Base-by-base conservation (phyloP, 1,284 basidiomycete genomes). In the Ganoderma boninense region DNA sequence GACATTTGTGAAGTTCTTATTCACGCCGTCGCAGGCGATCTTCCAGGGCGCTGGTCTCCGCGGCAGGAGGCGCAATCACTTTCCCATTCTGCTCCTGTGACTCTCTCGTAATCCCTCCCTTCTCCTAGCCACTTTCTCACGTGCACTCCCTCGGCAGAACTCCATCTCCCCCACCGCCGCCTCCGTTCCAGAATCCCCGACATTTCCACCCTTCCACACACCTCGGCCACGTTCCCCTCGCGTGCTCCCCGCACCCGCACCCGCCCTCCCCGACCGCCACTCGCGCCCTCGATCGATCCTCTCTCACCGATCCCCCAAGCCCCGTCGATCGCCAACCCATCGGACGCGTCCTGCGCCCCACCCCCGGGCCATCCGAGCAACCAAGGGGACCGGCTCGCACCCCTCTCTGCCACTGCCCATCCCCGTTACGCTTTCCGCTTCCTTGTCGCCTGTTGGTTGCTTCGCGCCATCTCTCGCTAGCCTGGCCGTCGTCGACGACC, bases 31-130 rank as follows among this genome's bases (percentile, higher is more conserved):
- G 66, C 64, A 65, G 62, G 70, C 40, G 49, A 63, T 66, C 59
- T 62, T 64, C 67, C 69, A 72, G 73, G 64, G 71, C 73, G 73
- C 73, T 71, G 68, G 70, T 23, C 52, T 44, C 32, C 63, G 29
- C 46, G 32, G 54, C 68, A 38, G 35, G 65, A 74, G 69, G 67
- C 71, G 71, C 73, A 70, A 72, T 74, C 73, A 74, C 69, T 72
- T 72, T 71, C 69, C 71, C 71, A 72, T 69, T 69, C 72, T 38
- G 57, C 65, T 35, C 70, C 69, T 67, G 67, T 72, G 67, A 73
- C 69, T 71, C 61, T 70, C 67, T 67, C 71, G 69, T 70, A 72
- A 69, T 68, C 64, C 60, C 61, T 42, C 61, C 56, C 64, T 67
- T 66, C 62, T 43, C 64, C 38, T 62, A 42, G 20, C 57, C 62